Conservation (phyloP, 148 eudicot species). For the Persicaria tinctoria region DNA sequence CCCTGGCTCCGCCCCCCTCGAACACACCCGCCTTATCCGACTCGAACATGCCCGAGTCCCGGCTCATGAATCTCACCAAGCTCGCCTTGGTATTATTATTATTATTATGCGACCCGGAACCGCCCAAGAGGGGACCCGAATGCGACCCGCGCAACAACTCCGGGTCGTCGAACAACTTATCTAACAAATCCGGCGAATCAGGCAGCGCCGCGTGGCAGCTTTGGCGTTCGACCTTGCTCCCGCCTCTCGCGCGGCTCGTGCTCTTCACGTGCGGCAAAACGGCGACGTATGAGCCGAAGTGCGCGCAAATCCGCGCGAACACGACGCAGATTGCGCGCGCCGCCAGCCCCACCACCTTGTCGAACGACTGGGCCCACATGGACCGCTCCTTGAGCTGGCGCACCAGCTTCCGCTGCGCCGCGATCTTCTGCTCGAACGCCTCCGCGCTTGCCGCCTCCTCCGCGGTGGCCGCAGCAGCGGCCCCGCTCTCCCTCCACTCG, state of each 20-base stretch:
- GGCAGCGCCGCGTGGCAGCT: background rate
- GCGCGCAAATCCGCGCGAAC: constrained; percentile 42
- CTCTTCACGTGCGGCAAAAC: constrained; percentile 16
- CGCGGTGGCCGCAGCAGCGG: background rate
- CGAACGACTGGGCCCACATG: constrained; percentile 55
- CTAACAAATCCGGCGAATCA: background rate
- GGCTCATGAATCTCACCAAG: constrained; percentile 52
- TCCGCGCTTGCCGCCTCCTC: constrained; percentile 25
- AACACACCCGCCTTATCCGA: background rate
- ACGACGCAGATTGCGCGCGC: constrained; percentile 40
- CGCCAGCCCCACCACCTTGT: constrained; percentile 47
- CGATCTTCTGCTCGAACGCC: constrained; percentile 40
- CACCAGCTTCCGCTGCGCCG: constrained; percentile 45
- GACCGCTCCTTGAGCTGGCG: constrained; percentile 45
- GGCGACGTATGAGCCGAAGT: constrained; percentile 43
- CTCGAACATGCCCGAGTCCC: constrained; percentile 21
- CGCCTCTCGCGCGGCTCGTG: background rate
- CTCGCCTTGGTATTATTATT: constrained; percentile 13
- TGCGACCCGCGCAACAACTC: background rate
- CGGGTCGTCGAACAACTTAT: background rate
- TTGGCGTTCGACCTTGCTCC: background rate
- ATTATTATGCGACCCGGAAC: background rate
- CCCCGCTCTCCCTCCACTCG: constrained; percentile 30
- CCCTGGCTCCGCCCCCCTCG: constrained; percentile 10
- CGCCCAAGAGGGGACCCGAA: constrained; percentile 25